These are phyloP conservation scores for Ophiognomonia clavigignenti-juglandacearum DNA, from an alignment of 2,329 filamentous ascomycete genomes.

Conservation along the genomic window DNA sequence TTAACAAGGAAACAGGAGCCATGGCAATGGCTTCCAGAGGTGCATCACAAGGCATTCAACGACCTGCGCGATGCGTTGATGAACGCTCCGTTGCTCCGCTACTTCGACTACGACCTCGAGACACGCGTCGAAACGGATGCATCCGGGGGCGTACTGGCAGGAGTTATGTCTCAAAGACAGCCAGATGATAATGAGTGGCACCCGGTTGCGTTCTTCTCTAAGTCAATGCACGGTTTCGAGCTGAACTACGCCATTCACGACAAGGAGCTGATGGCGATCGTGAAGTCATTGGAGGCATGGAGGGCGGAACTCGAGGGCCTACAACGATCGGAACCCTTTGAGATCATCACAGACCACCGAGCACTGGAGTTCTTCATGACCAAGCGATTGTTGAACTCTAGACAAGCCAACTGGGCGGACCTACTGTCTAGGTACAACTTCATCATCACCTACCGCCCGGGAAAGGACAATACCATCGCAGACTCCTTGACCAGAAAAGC, in stretches of 20 bases:
- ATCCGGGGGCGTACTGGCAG: neutral
- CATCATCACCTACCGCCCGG: too few species aligned
- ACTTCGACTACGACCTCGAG: neutral
- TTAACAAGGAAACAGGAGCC: neutral
- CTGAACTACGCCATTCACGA: neutral
- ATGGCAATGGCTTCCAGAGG: neutral
- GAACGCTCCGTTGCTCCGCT: neutral
- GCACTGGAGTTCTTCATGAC: neutral
- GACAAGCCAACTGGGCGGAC: too few species aligned
- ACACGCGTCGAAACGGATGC: neutral
- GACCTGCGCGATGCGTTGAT: neutral
- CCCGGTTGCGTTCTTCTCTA: neutral
- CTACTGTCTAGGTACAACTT: too few species aligned
- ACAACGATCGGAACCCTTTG: neutral
- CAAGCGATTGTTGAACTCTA: too few species aligned
- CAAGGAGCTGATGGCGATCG: neutral
- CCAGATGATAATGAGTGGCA: neutral
- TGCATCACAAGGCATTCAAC: neutral
- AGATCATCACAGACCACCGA: neutral
- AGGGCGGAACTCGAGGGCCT: neutral
- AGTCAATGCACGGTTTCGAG: neutral
- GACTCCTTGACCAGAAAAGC: too few species aligned
- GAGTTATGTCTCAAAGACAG: neutral
- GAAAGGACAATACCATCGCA: too few species aligned
- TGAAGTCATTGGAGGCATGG: neutral